These are phyloP conservation scores for Bolboschoenoplectus hybrid DNA, from an alignment of 202 grass and related monocot species.

Conservation along the genomic window DNA sequence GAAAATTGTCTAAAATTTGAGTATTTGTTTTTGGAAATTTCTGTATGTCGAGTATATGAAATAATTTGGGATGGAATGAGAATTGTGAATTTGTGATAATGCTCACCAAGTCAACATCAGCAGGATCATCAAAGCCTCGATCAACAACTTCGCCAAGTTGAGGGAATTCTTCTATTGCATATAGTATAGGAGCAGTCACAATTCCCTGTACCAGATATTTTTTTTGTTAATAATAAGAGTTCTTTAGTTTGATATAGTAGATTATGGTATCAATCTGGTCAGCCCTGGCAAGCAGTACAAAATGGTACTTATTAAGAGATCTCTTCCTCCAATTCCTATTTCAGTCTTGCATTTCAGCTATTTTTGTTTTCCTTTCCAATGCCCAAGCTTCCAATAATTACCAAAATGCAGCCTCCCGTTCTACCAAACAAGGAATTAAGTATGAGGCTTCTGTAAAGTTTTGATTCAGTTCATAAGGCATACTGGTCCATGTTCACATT, in stretches of 20 bases:
- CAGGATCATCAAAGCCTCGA: constrained; percentile 69
- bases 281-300: neutral
- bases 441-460: constrained; percentile 3
- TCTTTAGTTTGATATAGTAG: neutral
- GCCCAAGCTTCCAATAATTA: neutral
- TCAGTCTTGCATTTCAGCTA: neutral
- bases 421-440: constrained; percentile 7
- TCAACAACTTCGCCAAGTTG: constrained; percentile 70
- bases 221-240: constrained; percentile 16
- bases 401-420: constrained; percentile 4
- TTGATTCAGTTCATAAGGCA: constrained; percentile 15
- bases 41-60: neutral
- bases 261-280: neutral
- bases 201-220: constrained; percentile 66
- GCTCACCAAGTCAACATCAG: constrained; percentile 80
- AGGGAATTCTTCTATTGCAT: constrained; percentile 89
- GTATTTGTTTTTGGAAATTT: neutral
- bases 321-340: neutral
- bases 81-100: neutral
- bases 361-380: constrained; percentile 13
- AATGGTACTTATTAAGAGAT: neutral
- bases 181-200: constrained; percentile 84
- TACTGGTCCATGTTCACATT: constrained; percentile 9
- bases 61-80: constrained; percentile 6
- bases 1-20: neutral